Percentiles rank a stretch among this genome's conserved stretches.
phyloP scores from a whole-genome alignment of 352 stramenopile genomes.

The Phytopythium vexans region DNA sequence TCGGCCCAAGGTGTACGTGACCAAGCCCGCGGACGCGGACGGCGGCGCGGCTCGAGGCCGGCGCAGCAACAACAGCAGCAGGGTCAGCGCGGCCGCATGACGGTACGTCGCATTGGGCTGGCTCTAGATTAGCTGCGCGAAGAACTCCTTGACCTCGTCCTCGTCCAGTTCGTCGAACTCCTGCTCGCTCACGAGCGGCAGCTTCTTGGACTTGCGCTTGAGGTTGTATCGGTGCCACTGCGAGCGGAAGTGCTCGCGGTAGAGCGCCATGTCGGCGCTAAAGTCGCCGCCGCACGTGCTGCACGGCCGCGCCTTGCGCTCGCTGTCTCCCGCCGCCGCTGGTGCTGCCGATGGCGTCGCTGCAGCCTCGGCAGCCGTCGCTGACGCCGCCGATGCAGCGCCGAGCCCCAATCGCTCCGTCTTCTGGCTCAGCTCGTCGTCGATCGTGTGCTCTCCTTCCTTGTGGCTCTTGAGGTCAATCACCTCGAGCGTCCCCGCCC shows the following conservation, averaged over 20 bases:
- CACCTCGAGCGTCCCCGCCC: conserved; percentile 83
- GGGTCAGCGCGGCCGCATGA: conserved; percentile 6
- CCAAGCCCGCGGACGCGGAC: conserved; percentile 25
- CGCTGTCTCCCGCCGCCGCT: conserved; percentile 16
- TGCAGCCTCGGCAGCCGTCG: conserved; percentile 6
- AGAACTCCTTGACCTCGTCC: conserved; percentile 59
- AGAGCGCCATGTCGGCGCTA: conserved; percentile 69
- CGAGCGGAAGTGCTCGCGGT: conserved; percentile 93
- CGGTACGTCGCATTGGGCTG: conserved; percentile 8
- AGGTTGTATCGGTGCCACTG: conserved; percentile 98
- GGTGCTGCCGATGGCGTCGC: background rate
- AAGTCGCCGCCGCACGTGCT: conserved; percentile 95
- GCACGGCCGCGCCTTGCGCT: conserved; percentile 53
- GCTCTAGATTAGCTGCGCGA: conserved; percentile 60
- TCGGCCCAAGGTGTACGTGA: conserved; percentile 83
- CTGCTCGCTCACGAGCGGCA: conserved; percentile 63
- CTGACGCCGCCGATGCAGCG: conserved; percentile 5
- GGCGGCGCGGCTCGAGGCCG: background rate
- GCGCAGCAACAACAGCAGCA: conserved; percentile 5
- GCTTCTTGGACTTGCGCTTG: conserved; percentile 93
- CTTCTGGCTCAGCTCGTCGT: conserved; percentile 90
- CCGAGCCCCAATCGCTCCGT: conserved; percentile 64
- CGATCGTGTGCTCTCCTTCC: conserved; percentile 89
- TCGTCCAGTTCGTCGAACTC: conserved; percentile 52
- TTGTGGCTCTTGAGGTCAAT: conserved; percentile 91